Percentiles rank a stretch among this genome's conserved stretches.
These are phyloP conservation scores for Cyberlindnera suaveolens DNA, from an alignment of 805 yeast genomes.

Conservation along the genomic window DNA sequence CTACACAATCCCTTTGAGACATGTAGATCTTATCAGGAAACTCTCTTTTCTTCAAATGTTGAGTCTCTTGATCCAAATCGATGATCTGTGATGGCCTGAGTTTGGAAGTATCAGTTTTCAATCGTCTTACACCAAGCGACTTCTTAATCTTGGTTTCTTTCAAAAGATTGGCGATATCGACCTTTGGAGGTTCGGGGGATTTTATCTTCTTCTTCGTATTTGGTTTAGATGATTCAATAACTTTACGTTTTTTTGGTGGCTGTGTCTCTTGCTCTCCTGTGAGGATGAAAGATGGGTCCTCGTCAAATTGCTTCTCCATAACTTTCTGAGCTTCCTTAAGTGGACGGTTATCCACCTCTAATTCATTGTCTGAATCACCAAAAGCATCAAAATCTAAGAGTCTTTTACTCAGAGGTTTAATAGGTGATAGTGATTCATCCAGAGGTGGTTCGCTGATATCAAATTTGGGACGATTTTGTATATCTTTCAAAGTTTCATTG, in stretches of 20 bases:
- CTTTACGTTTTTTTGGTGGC: background rate
- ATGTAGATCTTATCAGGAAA: background rate
- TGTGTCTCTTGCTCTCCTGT: background rate
- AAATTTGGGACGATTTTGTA: background rate
- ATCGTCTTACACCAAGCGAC: background rate
- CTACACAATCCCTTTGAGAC: constrained; percentile 12
- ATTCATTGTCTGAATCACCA: constrained; percentile 1
- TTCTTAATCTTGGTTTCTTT: constrained; percentile 8
- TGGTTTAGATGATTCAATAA: background rate
- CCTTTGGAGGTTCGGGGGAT: background rate
- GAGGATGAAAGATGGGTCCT: constrained; percentile 10
- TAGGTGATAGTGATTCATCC: constrained; percentile 1
- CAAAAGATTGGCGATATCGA: constrained; percentile 17
- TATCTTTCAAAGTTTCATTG: constrained; percentile 1
- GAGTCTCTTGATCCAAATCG: constrained; percentile 9
- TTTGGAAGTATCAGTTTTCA: constrained; percentile 6
- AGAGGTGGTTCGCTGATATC: background rate
- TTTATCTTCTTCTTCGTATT: background rate
- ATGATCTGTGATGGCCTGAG: constrained; percentile 14
- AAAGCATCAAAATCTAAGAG: constrained; percentile 1
- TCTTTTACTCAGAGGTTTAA: background rate
- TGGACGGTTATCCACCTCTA: background rate
- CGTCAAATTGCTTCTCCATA: constrained; percentile 15
- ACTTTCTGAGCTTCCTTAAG: constrained; percentile 6
- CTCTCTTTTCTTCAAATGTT: background rate